Conservation (phyloP, 2,329 filamentous ascomycete genomes). For the Alternaria incomplexa region DNA sequence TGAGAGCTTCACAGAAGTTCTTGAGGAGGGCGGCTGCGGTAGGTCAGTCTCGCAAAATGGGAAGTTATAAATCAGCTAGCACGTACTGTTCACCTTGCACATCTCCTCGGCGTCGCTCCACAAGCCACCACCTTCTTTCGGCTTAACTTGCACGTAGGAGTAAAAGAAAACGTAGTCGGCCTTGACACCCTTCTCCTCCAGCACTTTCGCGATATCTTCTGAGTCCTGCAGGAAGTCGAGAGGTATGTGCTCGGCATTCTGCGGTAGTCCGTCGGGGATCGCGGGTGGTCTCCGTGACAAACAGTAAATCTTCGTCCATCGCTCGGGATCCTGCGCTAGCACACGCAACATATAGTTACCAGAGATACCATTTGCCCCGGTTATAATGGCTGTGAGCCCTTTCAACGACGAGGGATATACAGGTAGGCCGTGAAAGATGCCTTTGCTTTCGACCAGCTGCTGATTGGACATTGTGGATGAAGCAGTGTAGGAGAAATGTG, state of each 20-base stretch:
- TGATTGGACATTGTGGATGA: conserved; percentile 26
- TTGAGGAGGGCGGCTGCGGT: conserved; percentile 46
- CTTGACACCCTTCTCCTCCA: conserved; percentile 44
- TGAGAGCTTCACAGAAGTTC: conserved; percentile 57
- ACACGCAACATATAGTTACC: conserved; percentile 60
- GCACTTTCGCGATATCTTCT: conserved; percentile 44
- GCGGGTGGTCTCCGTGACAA: conserved; percentile 56
- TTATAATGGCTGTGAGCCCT: conserved; percentile 59
- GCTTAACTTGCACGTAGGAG: conserved; percentile 60
- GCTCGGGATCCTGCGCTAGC: conserved; percentile 53
- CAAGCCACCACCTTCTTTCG: conserved; percentile 52
- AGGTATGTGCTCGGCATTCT: conserved; percentile 52
- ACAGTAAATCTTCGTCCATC: conserved; percentile 61
- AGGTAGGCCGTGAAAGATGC: conserved; percentile 60
- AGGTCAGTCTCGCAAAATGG: background rate
- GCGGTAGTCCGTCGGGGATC: conserved; percentile 40
- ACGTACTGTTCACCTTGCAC: conserved; percentile 53
- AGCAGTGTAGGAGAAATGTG: background rate
- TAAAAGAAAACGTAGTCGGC: conserved; percentile 61
- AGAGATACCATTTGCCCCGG: conserved; percentile 62
- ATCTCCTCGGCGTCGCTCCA: conserved; percentile 61
- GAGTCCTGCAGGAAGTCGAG: conserved; percentile 50
- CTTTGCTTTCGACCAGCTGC: conserved; percentile 37
- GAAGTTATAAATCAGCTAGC: background rate
- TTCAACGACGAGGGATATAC: conserved; percentile 51